Percentiles rank a stretch among this genome's conserved stretches.
Conservation (phyloP, 1,284 basidiomycete species). For the Apiotrichum porosum region DNA sequence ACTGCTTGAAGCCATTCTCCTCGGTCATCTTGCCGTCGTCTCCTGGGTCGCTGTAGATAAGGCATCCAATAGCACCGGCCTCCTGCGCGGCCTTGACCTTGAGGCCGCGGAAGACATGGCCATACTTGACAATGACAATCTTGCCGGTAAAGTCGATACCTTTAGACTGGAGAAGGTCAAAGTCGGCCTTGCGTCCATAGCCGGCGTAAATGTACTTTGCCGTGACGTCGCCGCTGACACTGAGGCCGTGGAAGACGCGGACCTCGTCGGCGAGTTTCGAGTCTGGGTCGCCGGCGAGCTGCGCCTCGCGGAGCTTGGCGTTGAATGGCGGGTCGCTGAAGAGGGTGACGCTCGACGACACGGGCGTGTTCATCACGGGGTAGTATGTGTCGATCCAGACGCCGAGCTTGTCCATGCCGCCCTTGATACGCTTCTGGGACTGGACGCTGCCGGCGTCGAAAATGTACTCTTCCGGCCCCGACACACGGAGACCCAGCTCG, state of each 20-base stretch:
- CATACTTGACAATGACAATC: constrained; percentile 81
- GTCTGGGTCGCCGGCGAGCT: constrained; percentile 50
- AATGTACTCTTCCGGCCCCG: constrained; percentile 39
- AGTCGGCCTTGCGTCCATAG: constrained; percentile 75
- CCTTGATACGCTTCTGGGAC: constrained; percentile 33
- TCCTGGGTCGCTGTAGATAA: constrained; percentile 82
- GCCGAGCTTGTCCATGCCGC: constrained; percentile 23
- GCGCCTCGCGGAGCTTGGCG: constrained; percentile 52
- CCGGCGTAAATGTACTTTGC: constrained; percentile 76
- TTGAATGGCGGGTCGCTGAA: constrained; percentile 36
- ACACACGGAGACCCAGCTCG: constrained; percentile 38
- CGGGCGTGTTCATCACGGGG: constrained; percentile 71
- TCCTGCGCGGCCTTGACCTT: constrained; percentile 64
- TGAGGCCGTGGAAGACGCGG: constrained; percentile 47
- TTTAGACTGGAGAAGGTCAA: constrained; percentile 57
- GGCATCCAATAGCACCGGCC: constrained; percentile 59
- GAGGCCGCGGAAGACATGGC: constrained; percentile 73
- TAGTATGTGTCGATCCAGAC: constrained; percentile 60
- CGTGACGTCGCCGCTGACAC: constrained; percentile 44
- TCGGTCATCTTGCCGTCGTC: constrained; percentile 80
- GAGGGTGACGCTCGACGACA: constrained; percentile 51
- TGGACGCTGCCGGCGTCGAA: constrained; percentile 44
- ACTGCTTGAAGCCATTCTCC: constrained; percentile 68
- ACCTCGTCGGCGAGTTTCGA: constrained; percentile 48
- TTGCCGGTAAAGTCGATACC: constrained; percentile 73